Conservation (phyloP, 2,329 filamentous ascomycete genomes). For the Colletotrichum salicis region DNA sequence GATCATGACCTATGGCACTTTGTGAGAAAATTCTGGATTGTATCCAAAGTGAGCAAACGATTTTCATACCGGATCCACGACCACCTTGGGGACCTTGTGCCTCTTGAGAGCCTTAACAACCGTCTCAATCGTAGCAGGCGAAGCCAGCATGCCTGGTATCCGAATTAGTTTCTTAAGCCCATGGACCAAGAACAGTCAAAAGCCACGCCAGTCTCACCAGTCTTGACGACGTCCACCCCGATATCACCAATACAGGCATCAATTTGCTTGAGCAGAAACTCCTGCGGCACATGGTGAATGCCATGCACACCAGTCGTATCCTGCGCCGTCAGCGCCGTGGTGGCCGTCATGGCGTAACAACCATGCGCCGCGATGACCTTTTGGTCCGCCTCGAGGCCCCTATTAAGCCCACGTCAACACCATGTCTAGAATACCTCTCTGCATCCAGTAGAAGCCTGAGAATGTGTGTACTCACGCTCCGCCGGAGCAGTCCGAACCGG, state of each 20-base stretch:
- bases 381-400: constrained; percentile 94
- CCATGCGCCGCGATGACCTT: constrained; percentile 92
- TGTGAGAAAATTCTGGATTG: not conserved
- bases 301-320: constrained; percentile 87
- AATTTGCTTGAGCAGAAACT: constrained; percentile 86
- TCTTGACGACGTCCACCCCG: constrained; percentile 90
- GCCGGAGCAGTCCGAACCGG: constrained; percentile 90
- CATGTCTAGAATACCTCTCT: not conserved
- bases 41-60: not conserved
- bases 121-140: constrained; percentile 73
- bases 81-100: constrained; percentile 67
- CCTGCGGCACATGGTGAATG: constrained; percentile 81
- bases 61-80: constrained; percentile 71
- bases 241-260: constrained; percentile 86
- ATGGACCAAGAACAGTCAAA: not conserved
- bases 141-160: constrained; percentile 80
- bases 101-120: constrained; percentile 72
- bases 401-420: constrained; percentile 49
- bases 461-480: constrained; percentile 71
- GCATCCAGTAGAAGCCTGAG: too few relatives aligned
- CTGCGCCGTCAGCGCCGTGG: constrained; percentile 94
- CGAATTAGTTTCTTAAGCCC: not conserved
- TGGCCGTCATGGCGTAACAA: constrained; percentile 96
- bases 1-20: constrained; percentile 80
- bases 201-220: constrained; percentile 63